Evolutionary conservation across 176 grass and related monocot genomes (phyloP).

Genomic region (Oryza officinalis): DNA sequence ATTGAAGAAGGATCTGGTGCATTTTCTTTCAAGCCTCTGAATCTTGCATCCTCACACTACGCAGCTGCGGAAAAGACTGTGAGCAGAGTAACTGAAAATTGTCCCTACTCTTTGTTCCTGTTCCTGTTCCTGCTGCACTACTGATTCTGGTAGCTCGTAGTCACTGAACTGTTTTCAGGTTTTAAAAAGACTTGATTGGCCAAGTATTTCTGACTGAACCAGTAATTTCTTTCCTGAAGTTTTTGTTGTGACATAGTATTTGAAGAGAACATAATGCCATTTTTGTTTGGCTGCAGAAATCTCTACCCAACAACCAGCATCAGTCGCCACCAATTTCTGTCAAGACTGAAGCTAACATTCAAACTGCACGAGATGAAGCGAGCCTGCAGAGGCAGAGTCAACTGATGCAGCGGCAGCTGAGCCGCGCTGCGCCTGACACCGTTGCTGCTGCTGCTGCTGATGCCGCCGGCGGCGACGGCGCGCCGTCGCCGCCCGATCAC

Average conservation of each 20-base stretch:
- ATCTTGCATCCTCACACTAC: conserved; percentile 49
- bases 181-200: background rate
- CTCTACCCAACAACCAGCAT: conserved; percentile 24
- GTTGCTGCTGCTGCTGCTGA: background rate
- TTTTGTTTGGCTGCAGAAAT: conserved; percentile 32
- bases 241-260: background rate
- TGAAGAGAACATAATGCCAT: background rate
- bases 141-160: background rate
- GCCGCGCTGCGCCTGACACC: conserved; percentile 17
- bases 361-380: background rate
- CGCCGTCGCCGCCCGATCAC: conserved; percentile 9
- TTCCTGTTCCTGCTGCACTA: background rate
- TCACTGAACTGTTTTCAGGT: background rate
- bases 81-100: conserved; percentile 9
- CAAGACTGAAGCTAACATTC: conserved; percentile 42
- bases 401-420: conserved; percentile 32
- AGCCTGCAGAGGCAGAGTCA: conserved; percentile 21
- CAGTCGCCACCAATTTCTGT: conserved; percentile 14
- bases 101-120: background rate
- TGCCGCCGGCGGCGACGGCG: background rate
- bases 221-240: background rate
- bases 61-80: conserved; percentile 46
- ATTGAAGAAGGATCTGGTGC: conserved; percentile 27
- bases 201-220: background rate
- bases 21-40: conserved; percentile 61